Base-by-base conservation (phyloP, 23 red algal species). In the Agarophyton chilense region DNA sequence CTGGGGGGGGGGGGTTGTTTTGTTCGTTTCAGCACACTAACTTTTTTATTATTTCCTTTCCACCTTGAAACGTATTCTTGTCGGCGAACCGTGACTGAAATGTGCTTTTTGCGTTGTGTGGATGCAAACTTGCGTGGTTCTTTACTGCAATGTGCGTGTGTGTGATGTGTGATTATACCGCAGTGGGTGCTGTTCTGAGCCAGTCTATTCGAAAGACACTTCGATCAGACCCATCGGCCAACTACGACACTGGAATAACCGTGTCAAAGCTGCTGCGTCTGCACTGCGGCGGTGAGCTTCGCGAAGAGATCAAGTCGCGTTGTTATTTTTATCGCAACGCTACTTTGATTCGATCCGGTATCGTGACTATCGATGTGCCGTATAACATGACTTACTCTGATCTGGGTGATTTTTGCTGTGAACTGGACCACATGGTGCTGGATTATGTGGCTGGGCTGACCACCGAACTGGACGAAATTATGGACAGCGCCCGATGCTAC, bases 341-440 rank as follows among this genome's bases (percentile, higher is more conserved):
- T 43, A 81, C 76, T 11, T 21, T 91, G 25, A 82, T 91, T 72
- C 88, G 88, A 36, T 82, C 76, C 42, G 88, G 88, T 61, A 82
- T 81, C 57, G 77, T 91, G 7, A 91, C 88, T 17, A 82, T 91
- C 33, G 88, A 91, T 45, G 88, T 82, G 74, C 88, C 88, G 54
- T 91, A 91, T 57, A 82, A 82, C 52, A 82, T 91, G 88, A 40
- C 85, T 18, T 89, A 73, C 53, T 81, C 88, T 32, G 88, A 91
- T 60, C 77, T 91, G 8, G 88, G 88, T 7, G 88, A 91, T 71
- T 91, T 82, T 50, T 82, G 75, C 49, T 91, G 88, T 64, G 88
- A 91, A 24, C 51, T 91, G 75, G 88, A 91, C 76, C 88, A 91
- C 67, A 91, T 91, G 88, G 88, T 91, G n/a, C 46, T 91, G 25